Evolutionary conservation across 129 eudicot genomes (phyloP).

Genomic region (Helianthus tuberosus): DNA sequence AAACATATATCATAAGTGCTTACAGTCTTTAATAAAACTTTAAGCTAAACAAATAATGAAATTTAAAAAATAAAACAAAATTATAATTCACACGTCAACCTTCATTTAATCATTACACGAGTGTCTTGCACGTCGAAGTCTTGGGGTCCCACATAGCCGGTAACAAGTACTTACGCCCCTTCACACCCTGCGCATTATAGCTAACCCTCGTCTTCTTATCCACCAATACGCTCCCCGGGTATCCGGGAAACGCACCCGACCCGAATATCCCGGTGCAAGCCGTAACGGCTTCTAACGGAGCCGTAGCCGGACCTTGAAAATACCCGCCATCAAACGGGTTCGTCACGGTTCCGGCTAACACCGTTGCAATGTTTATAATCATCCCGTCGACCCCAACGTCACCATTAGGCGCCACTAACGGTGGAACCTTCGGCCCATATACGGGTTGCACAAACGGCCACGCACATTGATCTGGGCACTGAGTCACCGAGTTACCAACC

Average conservation of each 20-base stretch:
- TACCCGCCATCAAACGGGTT: slow-evolving; percentile 81
- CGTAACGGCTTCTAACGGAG: slow-evolving; percentile 76
- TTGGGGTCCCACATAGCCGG: slow-evolving; percentile 89
- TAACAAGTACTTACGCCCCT: slow-evolving; percentile 57
- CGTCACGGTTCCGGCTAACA: slow-evolving; percentile 84
- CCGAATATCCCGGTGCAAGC: slow-evolving; percentile 83
- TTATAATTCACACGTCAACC: slow-evolving; percentile 4
- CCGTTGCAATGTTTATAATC: slow-evolving; percentile 75
- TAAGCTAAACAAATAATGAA: not conserved
- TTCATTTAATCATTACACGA: slow-evolving; percentile 42
- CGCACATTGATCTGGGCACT: slow-evolving; percentile 85
- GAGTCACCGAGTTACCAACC: slow-evolving; percentile 81
- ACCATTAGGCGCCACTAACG: slow-evolving; percentile 69
- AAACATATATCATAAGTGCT: slow-evolving; percentile 11
- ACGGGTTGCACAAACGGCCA: slow-evolving; percentile 81
- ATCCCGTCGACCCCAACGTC: slow-evolving; percentile 82
- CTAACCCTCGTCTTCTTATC: slow-evolving; percentile 58
- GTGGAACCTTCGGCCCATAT: slow-evolving; percentile 71
- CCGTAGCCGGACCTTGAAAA: slow-evolving; percentile 75
- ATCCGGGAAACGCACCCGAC: slow-evolving; percentile 78
- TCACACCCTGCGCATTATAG: slow-evolving; percentile 64
- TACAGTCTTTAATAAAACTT: not conserved
- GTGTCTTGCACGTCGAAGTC: slow-evolving; percentile 56
- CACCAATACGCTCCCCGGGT: slow-evolving; percentile 57
- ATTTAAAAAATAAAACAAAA: not conserved